Base-by-base conservation (phyloP, 2,329 filamentous ascomycete genomes). In the Pyrenophora teres region DNA sequence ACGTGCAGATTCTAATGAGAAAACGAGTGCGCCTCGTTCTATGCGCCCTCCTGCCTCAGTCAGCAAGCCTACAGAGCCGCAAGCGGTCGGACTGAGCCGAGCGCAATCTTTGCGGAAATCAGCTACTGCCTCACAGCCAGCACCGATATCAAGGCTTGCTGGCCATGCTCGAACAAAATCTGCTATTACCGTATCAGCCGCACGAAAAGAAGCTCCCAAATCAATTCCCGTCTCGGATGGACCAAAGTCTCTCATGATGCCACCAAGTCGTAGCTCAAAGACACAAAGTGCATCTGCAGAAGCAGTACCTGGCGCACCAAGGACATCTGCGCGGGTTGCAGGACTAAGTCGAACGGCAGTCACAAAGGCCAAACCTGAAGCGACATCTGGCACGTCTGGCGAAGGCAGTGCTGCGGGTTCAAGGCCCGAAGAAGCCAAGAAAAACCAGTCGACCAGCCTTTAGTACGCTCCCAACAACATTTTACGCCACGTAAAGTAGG, bases 381-480 rank as follows among this genome's bases (percentile, higher is more conserved):
- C 23, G 23, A 27, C 56, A 36, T 52, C 56, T 46, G 47, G 44
- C 8, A 27, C 56, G 35, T 52, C 56, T 46, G 47, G 44, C 8
- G 31, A 54, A 12, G 46, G 48, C 18, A 48, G 48, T 38, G 47
- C 40, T 37, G 41, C 53, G 33, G 47, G 44, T 12, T n/a, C 51
- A 13, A 60, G 46, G 36, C 15, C 56, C 21, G 57, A 61, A 38
- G 60, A 64, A 21, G 30, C 55, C 2, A 65, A 60, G 41, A 68
- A 63, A 63, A 40, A 52, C 45, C 27, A 51, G 45, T 31, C 63
- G 68, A 18, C 72, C 72, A 31, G 69, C 69, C 1, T 76, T 76
- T 44, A 68, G 64, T 13, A 76, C 71, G 1, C 48, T 74, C 25
- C 25, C 73, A 76, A 51, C 73, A 75, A 49, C 72, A 74, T 54